Conservation (phyloP, 2,329 filamentous ascomycete species). For the Neonectria faginata region DNA sequence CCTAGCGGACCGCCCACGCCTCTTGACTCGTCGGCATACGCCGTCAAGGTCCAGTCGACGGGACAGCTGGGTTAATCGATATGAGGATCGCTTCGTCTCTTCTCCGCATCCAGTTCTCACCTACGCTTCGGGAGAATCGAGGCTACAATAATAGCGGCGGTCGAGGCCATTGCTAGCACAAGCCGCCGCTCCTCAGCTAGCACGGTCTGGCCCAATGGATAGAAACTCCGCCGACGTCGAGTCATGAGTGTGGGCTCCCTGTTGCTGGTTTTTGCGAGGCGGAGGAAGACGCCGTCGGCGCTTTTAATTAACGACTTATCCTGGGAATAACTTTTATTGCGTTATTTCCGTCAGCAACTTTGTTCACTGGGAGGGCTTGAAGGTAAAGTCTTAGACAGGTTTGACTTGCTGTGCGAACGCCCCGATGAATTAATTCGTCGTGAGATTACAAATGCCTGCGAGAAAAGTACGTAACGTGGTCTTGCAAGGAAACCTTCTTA, state of each 20-base stretch:
- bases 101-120: not conserved
- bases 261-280: not conserved
- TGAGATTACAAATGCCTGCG: not conserved
- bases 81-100: not conserved
- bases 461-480: not conserved
- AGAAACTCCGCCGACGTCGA: not conserved
- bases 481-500: not conserved
- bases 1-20: conserved; percentile 1
- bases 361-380: not conserved
- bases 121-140: not conserved
- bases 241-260: not conserved
- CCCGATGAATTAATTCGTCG: not conserved
- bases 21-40: not conserved
- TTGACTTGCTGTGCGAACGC: not conserved
- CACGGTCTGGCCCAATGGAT: not conserved
- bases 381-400: not conserved
- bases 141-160: not conserved
- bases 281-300: not conserved
- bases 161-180: not conserved
- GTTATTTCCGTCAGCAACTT: not conserved
- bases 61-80: not conserved
- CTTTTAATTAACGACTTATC: not conserved
- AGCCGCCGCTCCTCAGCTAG: not conserved
- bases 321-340: not conserved
- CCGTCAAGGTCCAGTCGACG: not conserved